A percentile compares a stretch with the other conserved stretches of the same genome.
These are phyloP conservation scores for Monosporascus sp. DNA, from an alignment of 2,329 filamentous ascomycete species.

Conservation along the genomic window DNA sequence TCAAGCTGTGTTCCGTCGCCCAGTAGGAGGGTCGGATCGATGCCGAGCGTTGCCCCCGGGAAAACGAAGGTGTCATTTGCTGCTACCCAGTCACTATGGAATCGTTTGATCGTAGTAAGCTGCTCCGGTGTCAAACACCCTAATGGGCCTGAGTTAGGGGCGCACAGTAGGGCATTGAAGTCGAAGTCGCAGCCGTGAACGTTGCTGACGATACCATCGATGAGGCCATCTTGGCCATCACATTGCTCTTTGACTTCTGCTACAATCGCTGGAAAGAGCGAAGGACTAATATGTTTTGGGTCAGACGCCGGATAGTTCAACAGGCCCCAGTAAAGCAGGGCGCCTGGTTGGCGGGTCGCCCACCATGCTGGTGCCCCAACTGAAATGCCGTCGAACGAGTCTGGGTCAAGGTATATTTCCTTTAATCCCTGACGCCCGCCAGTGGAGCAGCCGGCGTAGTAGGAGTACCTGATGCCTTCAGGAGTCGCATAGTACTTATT, in stretches of 20 bases:
- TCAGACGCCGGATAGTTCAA: slow-evolving; percentile 38
- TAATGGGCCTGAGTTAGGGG: slow-evolving; percentile 8
- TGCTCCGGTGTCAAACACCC: slow-evolving; percentile 36
- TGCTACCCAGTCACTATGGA: slow-evolving; percentile 24
- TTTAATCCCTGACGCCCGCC: slow-evolving; percentile 55
- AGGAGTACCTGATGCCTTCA: slow-evolving; percentile 39
- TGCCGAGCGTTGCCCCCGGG: slow-evolving; percentile 20
- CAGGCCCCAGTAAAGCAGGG: slow-evolving; percentile 34
- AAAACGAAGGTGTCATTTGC: slow-evolving; percentile 22
- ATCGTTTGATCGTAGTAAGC: slow-evolving; percentile 27
- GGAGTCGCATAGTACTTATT: slow-evolving; percentile 40
- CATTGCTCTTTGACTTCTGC: slow-evolving; percentile 38
- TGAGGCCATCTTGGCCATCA: slow-evolving; percentile 37
- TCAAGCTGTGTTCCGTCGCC: slow-evolving; percentile 9
- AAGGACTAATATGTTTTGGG: slow-evolving; percentile 34
- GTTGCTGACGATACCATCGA: slow-evolving; percentile 37
- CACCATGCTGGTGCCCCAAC: slow-evolving; percentile 48
- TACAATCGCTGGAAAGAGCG: slow-evolving; percentile 34
- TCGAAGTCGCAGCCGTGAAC: slow-evolving; percentile 34
- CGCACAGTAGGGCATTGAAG: slow-evolving; percentile 33
- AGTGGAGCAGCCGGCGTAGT: slow-evolving; percentile 54
- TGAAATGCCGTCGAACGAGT: slow-evolving; percentile 54
- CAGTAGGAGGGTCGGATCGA: slow-evolving; percentile 14
- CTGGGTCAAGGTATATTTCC: slow-evolving; percentile 45
- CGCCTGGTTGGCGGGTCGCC: slow-evolving; percentile 34